Base-by-base conservation (phyloP, 306 rosid species). In the Cucurbita ficifolia region DNA sequence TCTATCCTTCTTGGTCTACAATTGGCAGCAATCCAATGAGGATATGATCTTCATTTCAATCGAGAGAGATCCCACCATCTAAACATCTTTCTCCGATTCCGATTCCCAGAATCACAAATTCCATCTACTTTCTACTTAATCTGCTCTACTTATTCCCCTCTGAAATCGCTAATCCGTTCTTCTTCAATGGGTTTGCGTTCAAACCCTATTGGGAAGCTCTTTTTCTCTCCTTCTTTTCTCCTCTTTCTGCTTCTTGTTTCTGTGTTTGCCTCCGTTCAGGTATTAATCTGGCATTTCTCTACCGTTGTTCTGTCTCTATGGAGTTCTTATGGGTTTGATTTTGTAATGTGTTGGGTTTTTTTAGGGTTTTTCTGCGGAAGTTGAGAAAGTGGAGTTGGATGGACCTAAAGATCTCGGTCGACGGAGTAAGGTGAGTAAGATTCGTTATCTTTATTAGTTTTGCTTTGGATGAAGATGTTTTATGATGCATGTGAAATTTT, bases 321-420 rank as follows among this genome's bases (percentile, higher is more conserved):
- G n/a, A 38, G 12, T 49, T 19, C 33, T 56, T 55, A 29, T 56
- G 16, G 76, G 11, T 73, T 73, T 73, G 67, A 46, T 51, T 52
- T 43, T 38, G 13, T 77, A 59, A 74, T 16, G 5, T 36, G 72
- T 80, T 78, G 64, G n/a, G 24, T 73, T 63, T 63, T 78, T 35
- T 38, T 69, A 86, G 96, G 96, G 87, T 6, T 82, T 84, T 46
- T 79, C 69, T 59, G 57, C 7, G 61, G 88, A 84, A 42, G 63
- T 60, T 49, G 75, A 42, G 75, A 79, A 83, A 71, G 86, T 80
- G 74, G 84, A 79, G 10, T 74, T 78, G 29, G 63, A 38, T 67
- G 85, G 87, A 82, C 86, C 90, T 78, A 59, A 69, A 38, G 93
- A 90, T 93, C 91, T 93, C 74, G 90, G 97, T 52, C 98, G 96